Evolutionary conservation across 2,329 filamentous ascomycete genomes (phyloP).

Genomic region (Talaromyces sp.): DNA sequence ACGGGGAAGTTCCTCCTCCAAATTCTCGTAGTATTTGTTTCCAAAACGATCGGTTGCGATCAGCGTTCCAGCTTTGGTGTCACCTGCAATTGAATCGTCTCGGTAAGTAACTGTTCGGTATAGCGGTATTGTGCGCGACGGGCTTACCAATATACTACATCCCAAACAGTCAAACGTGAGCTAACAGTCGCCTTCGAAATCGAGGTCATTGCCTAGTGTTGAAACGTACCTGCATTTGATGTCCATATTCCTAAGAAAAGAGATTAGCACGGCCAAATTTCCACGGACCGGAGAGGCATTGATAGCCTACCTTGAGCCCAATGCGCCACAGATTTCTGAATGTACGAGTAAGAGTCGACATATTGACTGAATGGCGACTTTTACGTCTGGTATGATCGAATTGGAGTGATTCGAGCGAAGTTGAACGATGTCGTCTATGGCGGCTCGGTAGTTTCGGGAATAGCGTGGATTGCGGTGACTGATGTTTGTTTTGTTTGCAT

Average conservation of each 20-base stretch:
- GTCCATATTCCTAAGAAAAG: conserved; percentile 70
- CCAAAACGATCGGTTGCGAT: conserved; percentile 85
- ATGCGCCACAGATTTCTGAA: conserved; percentile 81
- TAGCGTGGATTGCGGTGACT: conserved; percentile 21
- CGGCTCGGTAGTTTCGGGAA: conserved; percentile 27
- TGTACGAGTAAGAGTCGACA: conserved; percentile 90
- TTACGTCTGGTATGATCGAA: conserved; percentile 10
- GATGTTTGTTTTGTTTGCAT: conserved; percentile 38
- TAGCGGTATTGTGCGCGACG: neutral
- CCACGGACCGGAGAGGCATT: neutral
- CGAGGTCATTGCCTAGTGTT: conserved; percentile 9
- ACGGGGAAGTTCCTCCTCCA: conserved; percentile 84
- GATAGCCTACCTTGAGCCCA: conserved; percentile 69
- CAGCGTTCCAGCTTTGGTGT: conserved; percentile 89
- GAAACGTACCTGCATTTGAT: conserved; percentile 80
- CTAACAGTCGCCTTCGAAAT: neutral
- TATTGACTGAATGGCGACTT: conserved; percentile 46
- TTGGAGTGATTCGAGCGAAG: conserved; percentile 19
- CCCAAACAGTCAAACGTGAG: neutral
- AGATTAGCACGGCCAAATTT: conserved; percentile 38
- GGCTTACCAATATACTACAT: conserved; percentile 44
- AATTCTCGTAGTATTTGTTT: conserved; percentile 98
- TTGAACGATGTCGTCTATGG: conserved; percentile 22
- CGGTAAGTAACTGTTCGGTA: neutral
- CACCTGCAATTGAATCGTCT: conserved; percentile 57